Evolutionary conservation across 2,329 filamentous ascomycete species (phyloP).

Genomic region (Claviceps citrina): DNA sequence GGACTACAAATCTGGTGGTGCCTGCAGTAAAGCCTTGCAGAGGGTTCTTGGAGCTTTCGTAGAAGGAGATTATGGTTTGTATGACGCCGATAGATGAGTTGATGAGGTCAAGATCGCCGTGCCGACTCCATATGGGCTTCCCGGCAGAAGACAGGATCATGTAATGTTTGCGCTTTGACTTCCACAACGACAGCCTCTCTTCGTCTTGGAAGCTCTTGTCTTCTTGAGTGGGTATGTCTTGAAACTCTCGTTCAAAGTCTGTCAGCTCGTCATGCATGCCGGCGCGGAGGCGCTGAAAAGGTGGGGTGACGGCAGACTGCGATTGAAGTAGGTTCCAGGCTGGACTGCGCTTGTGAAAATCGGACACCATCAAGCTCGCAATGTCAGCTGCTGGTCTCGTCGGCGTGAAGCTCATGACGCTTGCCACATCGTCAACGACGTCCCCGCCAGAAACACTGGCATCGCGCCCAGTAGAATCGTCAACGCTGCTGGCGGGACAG

Average conservation of each 20-base stretch:
- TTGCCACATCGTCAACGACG: slow-evolving; percentile 43
- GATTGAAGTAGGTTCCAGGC: slow-evolving; percentile 53
- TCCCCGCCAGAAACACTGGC: slow-evolving; percentile 26
- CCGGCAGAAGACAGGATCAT: slow-evolving; percentile 90
- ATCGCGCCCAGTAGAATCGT: slow-evolving; percentile 22
- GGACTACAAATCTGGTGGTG: slow-evolving; percentile 68
- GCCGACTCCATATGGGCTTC: slow-evolving; percentile 92
- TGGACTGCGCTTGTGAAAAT: slow-evolving; percentile 47
- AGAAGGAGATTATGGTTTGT: slow-evolving; percentile 96
- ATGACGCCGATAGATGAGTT: slow-evolving; percentile 90
- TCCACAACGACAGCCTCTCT: slow-evolving; percentile 58
- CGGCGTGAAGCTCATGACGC: slow-evolving; percentile 50
- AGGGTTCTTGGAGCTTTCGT: slow-evolving; percentile 62
- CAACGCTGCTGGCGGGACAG: slow-evolving; percentile 24
- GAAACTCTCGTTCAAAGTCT: slow-evolving; percentile 65
- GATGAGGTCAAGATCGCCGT: slow-evolving; percentile 78
- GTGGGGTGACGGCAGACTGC: slow-evolving; percentile 42
- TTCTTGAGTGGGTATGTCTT: slow-evolving; percentile 46
- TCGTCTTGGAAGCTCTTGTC: slow-evolving; percentile 33
- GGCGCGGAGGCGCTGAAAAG: slow-evolving; percentile 40
- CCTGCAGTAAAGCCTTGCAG: slow-evolving; percentile 79
- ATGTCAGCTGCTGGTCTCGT: slow-evolving; percentile 54
- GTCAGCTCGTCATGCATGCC: slow-evolving; percentile 38
- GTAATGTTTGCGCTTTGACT: slow-evolving; percentile 89
- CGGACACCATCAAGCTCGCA: slow-evolving; percentile 66